Evolutionary conservation across 2,329 filamentous ascomycete species (phyloP), one percentile per base, ranked within the genome.

Genomic region (Zasmidium cellare): DNA sequence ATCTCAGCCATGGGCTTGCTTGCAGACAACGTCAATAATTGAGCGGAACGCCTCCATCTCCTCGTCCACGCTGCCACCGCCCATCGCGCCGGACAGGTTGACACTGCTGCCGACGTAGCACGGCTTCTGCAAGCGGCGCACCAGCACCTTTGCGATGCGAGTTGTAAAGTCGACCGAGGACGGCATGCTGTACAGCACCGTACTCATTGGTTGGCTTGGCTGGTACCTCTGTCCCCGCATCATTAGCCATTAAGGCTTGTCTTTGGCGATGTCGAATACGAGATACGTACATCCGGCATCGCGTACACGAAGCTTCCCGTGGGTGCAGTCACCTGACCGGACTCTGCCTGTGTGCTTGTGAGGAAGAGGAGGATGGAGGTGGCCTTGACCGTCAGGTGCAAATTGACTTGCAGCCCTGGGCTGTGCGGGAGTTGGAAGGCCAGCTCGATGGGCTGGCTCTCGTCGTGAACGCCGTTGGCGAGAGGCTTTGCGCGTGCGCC

Each of bases 261-360:
- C 52, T 41, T 14, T 41, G 7, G 12, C 3, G n/a, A 3, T 41
- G 12, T 41, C 9, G 22, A n/a, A 49, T 23, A n/a, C 22, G 14
- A 16, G 16, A 2, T 22, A 53, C 79, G 67, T 78, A 96, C 94
- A 77, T 96, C 89, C 16, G 94, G 93, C 73, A 99, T 84, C 2
- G 92, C 90, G 72, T 96, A 97, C 47, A 97, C 90, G 71, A 97
- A 93, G 51, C 91, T 96, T 2, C 94, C 93, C 75, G 97, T 82
- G 1, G 75, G 65, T 2, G 76, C 51, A 83, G 78, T 44, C 83
- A 68, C 19, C 51, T 57, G 65, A 46, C 69, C 61, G 1, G 73
- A 68, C 19, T 79, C 82, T 1, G 78, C 69, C 1, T 78, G 76
- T 7, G 81, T 82, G 0, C 81, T 84, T 0, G 82, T 80, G 46